phyloP scores from a whole-genome alignment of 768 basidiomycete genomes.

The Suillus cothurnatus region DNA sequence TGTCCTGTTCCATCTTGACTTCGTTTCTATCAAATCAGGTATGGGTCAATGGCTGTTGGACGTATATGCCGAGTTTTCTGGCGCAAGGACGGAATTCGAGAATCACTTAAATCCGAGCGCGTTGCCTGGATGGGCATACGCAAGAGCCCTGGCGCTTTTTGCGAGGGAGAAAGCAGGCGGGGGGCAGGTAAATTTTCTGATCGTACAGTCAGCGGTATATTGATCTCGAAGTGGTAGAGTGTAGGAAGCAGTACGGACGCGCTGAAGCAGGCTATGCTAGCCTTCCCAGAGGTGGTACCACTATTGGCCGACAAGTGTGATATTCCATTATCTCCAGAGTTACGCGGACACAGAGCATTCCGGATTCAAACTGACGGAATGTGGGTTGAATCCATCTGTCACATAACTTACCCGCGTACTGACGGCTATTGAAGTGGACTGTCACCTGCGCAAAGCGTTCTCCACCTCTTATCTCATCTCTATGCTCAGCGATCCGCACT shows the following conservation, averaged over 20 bases:
- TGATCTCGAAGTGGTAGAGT: neutral
- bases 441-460: constrained; percentile 43
- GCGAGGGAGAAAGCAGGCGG: constrained; percentile 48
- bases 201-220: neutral
- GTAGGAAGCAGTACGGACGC: constrained; percentile 55
- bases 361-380: constrained; percentile 66
- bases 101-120: constrained; percentile 50
- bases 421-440: constrained; percentile 31
- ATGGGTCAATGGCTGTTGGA: constrained; percentile 83
- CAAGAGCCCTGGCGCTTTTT: constrained; percentile 68
- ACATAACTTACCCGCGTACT: constrained; percentile 7
- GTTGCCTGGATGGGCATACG: constrained; percentile 80
- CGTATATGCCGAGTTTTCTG: constrained; percentile 41
- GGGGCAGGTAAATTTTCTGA: constrained; percentile 32
- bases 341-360: constrained; percentile 65
- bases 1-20: constrained; percentile 79
- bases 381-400: constrained; percentile 40
- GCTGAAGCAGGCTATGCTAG: constrained; percentile 69
- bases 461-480: constrained; percentile 86
- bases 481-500: constrained; percentile 78
- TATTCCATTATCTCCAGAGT: constrained; percentile 55
- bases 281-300: constrained; percentile 81
- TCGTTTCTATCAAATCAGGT: constrained; percentile 78
- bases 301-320: constrained; percentile 88
- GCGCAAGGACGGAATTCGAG: constrained; percentile 2